Evolutionary conservation across 139 green algal species (phyloP).

Genomic region (Chlamydomonas incerta): DNA sequence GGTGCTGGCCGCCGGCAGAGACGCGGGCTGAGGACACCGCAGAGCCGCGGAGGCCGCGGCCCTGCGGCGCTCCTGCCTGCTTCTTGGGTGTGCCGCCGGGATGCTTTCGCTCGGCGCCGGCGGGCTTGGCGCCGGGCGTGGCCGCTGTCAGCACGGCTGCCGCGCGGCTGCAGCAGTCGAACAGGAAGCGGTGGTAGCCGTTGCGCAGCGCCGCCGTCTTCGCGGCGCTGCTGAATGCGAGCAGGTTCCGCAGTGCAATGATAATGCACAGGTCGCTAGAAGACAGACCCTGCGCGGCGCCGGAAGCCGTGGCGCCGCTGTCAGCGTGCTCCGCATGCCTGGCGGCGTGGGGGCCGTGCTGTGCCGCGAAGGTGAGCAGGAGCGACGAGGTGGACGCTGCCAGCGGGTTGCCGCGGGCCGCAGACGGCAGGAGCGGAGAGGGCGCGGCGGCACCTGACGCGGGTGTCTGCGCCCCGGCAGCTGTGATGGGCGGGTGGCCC

Average conservation of each 20-base stretch:
- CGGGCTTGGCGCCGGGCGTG: no score
- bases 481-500: not conserved
- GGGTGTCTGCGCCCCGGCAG: not conserved
- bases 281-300: not conserved
- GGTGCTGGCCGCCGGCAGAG: no score
- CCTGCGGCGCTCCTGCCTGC: not conserved
- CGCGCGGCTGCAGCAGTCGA: constrained; percentile 33
- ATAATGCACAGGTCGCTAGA: constrained; percentile 24
- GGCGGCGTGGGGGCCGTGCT: no score
- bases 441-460: not conserved
- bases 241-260: constrained; percentile 60
- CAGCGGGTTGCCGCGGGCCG: not conserved
- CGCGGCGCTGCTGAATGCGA: constrained; percentile 55
- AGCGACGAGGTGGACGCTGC: no score
- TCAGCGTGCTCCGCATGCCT: no score
- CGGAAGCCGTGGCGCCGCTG: no score
- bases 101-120: not conserved
- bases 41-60: not conserved
- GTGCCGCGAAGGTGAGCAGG: no score
- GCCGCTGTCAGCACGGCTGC: not conserved
- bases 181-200: constrained; percentile 53
- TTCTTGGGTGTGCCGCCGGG: not conserved
- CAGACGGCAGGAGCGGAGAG: not conserved
- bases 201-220: constrained; percentile 52
- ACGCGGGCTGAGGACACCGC: not conserved